Conservation (phyloP, 1,139 yeast genomes). For the Kodamaea ohmeri region DNA sequence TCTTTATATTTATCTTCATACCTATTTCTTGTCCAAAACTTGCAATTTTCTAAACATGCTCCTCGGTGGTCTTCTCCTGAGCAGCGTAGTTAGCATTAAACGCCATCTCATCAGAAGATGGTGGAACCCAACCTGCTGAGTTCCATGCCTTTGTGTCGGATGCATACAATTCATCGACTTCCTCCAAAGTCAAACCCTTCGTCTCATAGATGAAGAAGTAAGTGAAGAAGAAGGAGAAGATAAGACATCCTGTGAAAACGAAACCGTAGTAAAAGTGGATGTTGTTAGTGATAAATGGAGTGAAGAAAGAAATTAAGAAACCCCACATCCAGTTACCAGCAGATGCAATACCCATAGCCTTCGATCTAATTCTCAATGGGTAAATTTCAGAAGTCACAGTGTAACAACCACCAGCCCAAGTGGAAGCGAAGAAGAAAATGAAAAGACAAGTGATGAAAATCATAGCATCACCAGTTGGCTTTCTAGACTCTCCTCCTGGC, state of each 20-base stretch:
- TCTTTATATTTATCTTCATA: background rate
- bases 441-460: slow-evolving; percentile 75
- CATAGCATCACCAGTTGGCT: slow-evolving; percentile 68
- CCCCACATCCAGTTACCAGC: slow-evolving; percentile 82
- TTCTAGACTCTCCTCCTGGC: slow-evolving; percentile 19
- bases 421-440: slow-evolving; percentile 78
- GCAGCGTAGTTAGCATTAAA: slow-evolving; percentile 5
- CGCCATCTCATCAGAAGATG: slow-evolving; percentile 5
- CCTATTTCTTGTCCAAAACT: no score
- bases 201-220: slow-evolving; percentile 72
- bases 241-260: slow-evolving; percentile 69
- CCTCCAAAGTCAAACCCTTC: slow-evolving; percentile 71
- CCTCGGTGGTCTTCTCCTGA: slow-evolving; percentile 5
- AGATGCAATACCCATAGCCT: slow-evolving; percentile 73
- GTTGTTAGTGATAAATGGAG: slow-evolving; percentile 61
- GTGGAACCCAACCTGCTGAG: slow-evolving; percentile 33
- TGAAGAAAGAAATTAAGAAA: slow-evolving; percentile 71
- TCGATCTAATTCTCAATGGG: slow-evolving; percentile 76
- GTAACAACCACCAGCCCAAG: slow-evolving; percentile 88
- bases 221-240: slow-evolving; percentile 58
- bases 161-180: slow-evolving; percentile 64
- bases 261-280: slow-evolving; percentile 66
- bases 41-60: slow-evolving; percentile 4
- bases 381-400: slow-evolving; percentile 76
- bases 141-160: slow-evolving; percentile 46